Evolutionary conservation across 805 yeast species (phyloP), one percentile per base, ranked within the genome.

Genomic region (Wickerhamomyces tratensis): DNA sequence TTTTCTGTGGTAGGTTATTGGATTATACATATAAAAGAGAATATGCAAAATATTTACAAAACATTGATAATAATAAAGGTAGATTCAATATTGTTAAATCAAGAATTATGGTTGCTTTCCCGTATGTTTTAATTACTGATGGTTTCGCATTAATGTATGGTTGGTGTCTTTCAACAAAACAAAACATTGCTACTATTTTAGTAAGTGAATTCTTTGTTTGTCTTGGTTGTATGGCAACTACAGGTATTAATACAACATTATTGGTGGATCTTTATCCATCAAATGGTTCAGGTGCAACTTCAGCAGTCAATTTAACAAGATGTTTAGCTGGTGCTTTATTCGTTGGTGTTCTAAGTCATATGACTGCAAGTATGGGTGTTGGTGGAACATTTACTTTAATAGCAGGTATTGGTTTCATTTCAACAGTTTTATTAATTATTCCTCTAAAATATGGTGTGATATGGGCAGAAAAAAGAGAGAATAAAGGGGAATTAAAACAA

Each of bases 371-470:
- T 0, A 66, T 88, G 75, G 76, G 76, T 0, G 60, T 74, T 11
- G 96, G 96, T 2, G 93, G 95, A 14, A 74, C 85, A 1, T 86
- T 79, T 53, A 79, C 94, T 0, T 66, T 87, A n/a, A 60, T 85
- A 69, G 79, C 80, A 3, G 79, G 69, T 0, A 41, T 81, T 1
- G 66, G 72, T 6, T 25, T 55, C 7, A 25, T 53, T 2, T 55
- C 62, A 2, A 51, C 63, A 4, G 26, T 41, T 0, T 26, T 51
- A 11, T 46, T 65, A 8, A 41, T 53, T 10, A 41, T 60, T 4
- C 62, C 65, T 3, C 48, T 64, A 40, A 54, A 51, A 33, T 53
- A 55, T 27, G 69, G 68, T 14, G 50, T 57, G 43, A 47, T 52
- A 35, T 51, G 65, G 53, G 45, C 54, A 4, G 44, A 44, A 30